Percentiles rank a stretch among this genome's conserved stretches.
Conservation (phyloP, 129 eudicot genomes). For the Deinandra increscens region DNA sequence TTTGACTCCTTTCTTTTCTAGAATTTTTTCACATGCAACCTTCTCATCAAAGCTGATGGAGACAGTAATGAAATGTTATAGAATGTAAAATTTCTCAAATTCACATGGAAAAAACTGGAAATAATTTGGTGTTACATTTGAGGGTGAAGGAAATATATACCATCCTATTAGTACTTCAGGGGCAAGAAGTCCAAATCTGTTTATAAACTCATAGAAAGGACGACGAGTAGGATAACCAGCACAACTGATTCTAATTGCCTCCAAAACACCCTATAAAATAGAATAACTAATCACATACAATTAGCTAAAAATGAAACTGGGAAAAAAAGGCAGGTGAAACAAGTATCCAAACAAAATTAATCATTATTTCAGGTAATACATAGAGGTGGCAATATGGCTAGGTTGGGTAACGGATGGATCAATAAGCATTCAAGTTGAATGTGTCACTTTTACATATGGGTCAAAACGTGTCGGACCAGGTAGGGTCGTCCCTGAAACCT, state of each 20-base stretch:
- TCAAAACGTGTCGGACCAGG: not conserved
- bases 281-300: constrained; percentile 6
- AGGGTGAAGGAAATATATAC: constrained; percentile 48
- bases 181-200: constrained; percentile 97
- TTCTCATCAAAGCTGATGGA: constrained; percentile 82
- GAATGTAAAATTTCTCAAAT: not conserved
- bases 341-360: not conserved
- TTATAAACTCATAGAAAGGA: constrained; percentile 86
- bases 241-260: constrained; percentile 98
- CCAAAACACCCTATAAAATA: constrained; percentile 78
- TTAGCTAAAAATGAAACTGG: not conserved
- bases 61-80: constrained; percentile 20
- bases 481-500: not conserved
- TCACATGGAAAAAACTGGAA: constrained; percentile 2
- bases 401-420: not conserved
- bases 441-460: not conserved
- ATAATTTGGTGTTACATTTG: constrained; percentile 19
- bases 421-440: not conserved
- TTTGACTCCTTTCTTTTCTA: constrained; percentile 84
- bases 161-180: constrained; percentile 68
- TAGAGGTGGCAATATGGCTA: not conserved
- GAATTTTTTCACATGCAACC: constrained; percentile 67
- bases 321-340: not conserved
- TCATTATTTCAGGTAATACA: not conserved
- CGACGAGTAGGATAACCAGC: constrained; percentile 99